Evolutionary conservation across 1,284 basidiomycete species (phyloP).

Genomic region (Boletus smithii): DNA sequence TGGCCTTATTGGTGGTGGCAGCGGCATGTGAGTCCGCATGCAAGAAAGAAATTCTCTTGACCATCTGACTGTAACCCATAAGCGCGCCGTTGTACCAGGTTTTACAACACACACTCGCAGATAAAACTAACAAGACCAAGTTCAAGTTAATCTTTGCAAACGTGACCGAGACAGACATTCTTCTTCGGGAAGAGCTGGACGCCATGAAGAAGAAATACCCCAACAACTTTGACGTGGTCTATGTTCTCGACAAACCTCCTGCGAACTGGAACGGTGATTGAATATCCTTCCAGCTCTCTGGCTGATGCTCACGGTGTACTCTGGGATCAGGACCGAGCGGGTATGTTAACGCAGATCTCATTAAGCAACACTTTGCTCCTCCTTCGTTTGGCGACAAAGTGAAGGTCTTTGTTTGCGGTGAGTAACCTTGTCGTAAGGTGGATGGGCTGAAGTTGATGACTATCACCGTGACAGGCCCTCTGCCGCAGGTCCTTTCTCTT

Average conservation of each 20-base stretch:
- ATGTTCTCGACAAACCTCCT: constrained; percentile 80
- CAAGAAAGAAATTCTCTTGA: constrained; percentile 2
- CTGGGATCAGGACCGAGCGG: constrained; percentile 65
- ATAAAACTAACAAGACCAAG: constrained; percentile 86
- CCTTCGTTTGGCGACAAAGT: constrained; percentile 73
- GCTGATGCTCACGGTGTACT: constrained; percentile 12
- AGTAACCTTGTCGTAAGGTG: constrained; percentile 17
- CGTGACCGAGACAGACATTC: constrained; percentile 87
- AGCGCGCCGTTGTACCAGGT: constrained; percentile 79
- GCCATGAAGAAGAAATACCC: constrained; percentile 68
- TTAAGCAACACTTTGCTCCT: constrained; percentile 72
- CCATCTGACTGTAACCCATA: constrained; percentile 15
- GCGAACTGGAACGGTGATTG: constrained; percentile 65
- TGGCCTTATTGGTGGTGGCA: constrained; percentile 87
- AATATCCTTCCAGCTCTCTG: neutral
- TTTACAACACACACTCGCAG: constrained; percentile 68
- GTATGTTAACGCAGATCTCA: constrained; percentile 68
- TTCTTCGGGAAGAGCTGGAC: constrained; percentile 82
- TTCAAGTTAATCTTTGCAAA: constrained; percentile 93
- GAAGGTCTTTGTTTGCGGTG: constrained; percentile 88
- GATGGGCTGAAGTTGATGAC: neutral
- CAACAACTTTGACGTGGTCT: constrained; percentile 77
- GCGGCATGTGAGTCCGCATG: constrained; percentile 66
- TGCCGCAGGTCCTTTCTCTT: constrained; percentile 76
- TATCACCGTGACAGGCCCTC: constrained; percentile 56